Evolutionary conservation across 2,329 filamentous ascomycete species (phyloP).

Genomic region (Hirsutella thompsonii): DNA sequence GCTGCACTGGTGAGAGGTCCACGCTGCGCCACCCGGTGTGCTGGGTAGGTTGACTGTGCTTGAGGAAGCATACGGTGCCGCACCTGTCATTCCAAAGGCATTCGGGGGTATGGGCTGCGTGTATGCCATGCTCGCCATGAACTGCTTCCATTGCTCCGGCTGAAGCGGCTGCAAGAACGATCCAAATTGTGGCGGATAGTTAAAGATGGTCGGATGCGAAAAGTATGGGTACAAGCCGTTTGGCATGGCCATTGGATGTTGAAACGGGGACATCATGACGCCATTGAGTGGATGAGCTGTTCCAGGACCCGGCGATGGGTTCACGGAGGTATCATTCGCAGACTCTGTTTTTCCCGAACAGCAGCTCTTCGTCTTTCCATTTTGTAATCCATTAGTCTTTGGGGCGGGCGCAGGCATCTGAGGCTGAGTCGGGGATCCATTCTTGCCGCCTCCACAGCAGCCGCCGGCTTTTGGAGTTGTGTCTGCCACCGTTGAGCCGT

Average conservation of each 20-base stretch:
- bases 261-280: slow-evolving; percentile 23
- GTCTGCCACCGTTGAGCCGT: slow-evolving; percentile 5
- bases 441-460: slow-evolving; percentile 12
- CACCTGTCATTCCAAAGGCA: slow-evolving; percentile 12
- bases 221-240: slow-evolving; percentile 27
- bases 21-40: slow-evolving; percentile 7
- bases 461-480: slow-evolving; percentile 3
- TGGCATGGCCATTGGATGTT: slow-evolving; percentile 20
- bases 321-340: slow-evolving; percentile 8
- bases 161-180: slow-evolving; percentile 42
- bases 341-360: slow-evolving; percentile 14
- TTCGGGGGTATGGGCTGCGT: slow-evolving; percentile 17
- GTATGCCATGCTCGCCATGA: slow-evolving; percentile 27
- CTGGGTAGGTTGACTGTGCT: slow-evolving; percentile 5
- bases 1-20: slow-evolving; percentile 34
- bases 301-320: slow-evolving; percentile 8
- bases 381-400: slow-evolving; percentile 7
- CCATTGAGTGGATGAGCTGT: slow-evolving; percentile 11
- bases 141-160: slow-evolving; percentile 38
- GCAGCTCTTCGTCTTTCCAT: slow-evolving; percentile 14
- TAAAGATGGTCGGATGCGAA: slow-evolving; percentile 32
- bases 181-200: slow-evolving; percentile 40
- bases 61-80: slow-evolving; percentile 9
- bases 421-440: slow-evolving; percentile 2
- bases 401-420: slow-evolving; percentile 6